Percentiles rank a stretch among this genome's conserved stretches.
Conservation (phyloP, 2,329 filamentous ascomycete genomes). For the Fusarium acutatum region DNA sequence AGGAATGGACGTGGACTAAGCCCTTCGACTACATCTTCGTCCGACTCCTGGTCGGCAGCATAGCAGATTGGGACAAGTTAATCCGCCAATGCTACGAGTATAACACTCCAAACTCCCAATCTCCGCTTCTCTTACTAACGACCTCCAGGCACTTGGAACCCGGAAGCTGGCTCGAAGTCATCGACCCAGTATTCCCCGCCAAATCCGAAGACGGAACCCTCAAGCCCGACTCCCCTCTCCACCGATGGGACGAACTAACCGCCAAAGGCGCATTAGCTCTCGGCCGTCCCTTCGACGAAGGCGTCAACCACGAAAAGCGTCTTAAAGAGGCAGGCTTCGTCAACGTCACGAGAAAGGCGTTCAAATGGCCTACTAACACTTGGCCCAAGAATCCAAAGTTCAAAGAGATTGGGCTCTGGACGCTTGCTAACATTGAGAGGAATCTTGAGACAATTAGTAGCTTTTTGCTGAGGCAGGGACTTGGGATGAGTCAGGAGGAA, state of each 20-base stretch:
- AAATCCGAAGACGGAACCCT: constrained; percentile 27
- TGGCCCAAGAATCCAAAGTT: constrained; percentile 25
- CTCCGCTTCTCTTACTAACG: too few relatives aligned
- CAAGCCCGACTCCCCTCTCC: not conserved
- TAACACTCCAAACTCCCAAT: not conserved
- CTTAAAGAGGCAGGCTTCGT: constrained; percentile 9
- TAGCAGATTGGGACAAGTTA: constrained; percentile 22
- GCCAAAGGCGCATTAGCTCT: constrained; percentile 7
- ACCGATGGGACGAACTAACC: constrained; percentile 23
- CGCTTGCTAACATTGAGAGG: constrained; percentile 8
- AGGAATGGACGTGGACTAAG: constrained; percentile 21
- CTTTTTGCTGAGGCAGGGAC: not conserved
- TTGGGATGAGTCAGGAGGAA: constrained; percentile 16
- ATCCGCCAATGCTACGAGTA: constrained; percentile 8
- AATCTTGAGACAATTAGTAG: constrained; percentile 11
- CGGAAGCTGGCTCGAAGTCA: constrained; percentile 30
- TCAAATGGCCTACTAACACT: constrained; percentile 20
- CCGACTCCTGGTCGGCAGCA: constrained; percentile 24
- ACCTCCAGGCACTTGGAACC: not conserved
- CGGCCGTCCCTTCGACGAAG: constrained; percentile 3
- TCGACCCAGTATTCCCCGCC: constrained; percentile 25
- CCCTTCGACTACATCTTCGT: constrained; percentile 27
- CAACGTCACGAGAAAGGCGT: not conserved
- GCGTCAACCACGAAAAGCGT: constrained; percentile 2
- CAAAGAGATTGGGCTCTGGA: constrained; percentile 23